Evolutionary conservation across 2,329 filamentous ascomycete species (phyloP).

Genomic region (Phialophora macrospora): DNA sequence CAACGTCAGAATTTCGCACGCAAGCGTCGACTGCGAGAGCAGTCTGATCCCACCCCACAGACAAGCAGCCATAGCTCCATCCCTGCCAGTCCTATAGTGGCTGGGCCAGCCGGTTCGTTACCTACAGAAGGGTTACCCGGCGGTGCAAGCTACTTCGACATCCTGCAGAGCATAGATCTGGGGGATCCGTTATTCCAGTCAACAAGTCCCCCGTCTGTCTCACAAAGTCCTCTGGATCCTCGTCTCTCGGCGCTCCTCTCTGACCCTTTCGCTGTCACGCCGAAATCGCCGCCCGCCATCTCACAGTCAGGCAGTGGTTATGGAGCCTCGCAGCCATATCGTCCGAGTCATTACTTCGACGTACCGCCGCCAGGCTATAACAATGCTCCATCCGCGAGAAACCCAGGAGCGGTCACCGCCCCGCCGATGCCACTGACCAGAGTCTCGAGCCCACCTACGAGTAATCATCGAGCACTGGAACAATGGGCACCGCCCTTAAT

Average conservation of each 20-base stretch:
- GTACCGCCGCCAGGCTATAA: conserved; percentile 12
- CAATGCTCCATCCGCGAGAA: conserved; percentile 5
- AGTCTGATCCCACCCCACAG: conserved; percentile 15
- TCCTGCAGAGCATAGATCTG: conserved; percentile 25
- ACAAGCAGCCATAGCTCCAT: conserved; percentile 23
- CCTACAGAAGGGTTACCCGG: conserved; percentile 11
- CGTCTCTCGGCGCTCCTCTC: conserved; percentile 26
- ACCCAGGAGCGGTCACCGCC: conserved; percentile 1
- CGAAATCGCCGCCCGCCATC: conserved; percentile 13
- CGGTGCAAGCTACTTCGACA: conserved; percentile 22
- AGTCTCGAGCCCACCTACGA: conserved; percentile 15
- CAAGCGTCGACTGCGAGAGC: conserved; percentile 27
- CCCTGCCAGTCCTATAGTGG: conserved; percentile 19
- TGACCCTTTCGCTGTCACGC: conserved; percentile 23
- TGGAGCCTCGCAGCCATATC: conserved; percentile 21
- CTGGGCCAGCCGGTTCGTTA: conserved; percentile 11
- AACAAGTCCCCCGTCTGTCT: conserved; percentile 19
- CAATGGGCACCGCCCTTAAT: conserved; percentile 36
- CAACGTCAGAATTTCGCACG: conserved; percentile 36
- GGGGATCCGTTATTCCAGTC: conserved; percentile 21
- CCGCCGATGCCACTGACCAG: conserved; percentile 14
- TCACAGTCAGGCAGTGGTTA: conserved; percentile 10
- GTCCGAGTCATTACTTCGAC: conserved; percentile 24
- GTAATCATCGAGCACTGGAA: conserved; percentile 22
- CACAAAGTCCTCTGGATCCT: conserved; percentile 25